phyloP scores from a whole-genome alignment of 768 basidiomycete species.

The Phaeotremella skinneri region DNA sequence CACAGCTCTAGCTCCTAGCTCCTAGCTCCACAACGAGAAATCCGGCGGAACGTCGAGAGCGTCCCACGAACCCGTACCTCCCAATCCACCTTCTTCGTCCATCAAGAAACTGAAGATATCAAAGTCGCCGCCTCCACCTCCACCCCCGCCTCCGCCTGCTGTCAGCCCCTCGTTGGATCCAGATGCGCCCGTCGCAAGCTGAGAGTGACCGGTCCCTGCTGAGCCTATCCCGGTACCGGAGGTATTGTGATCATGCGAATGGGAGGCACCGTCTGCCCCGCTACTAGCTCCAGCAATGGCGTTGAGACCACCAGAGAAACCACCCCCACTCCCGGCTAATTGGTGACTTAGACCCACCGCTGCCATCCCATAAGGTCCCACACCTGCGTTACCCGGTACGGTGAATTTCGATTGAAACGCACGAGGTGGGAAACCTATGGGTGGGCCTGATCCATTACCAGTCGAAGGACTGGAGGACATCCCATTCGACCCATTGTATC shows the following conservation, averaged over 20 bases:
- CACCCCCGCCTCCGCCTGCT: constrained; percentile 9
- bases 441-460: neutral
- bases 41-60: constrained; percentile 19
- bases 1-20: no score
- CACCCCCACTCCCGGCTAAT: neutral
- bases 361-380: constrained; percentile 28
- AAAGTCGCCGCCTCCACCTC: constrained; percentile 23
- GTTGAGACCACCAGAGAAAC: neutral
- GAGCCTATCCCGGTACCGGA: neutral
- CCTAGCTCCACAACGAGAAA: constrained; percentile 18
- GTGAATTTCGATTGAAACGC: constrained; percentile 13
- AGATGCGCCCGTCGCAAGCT: neutral
- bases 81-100: constrained; percentile 43
- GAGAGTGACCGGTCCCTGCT: constrained; percentile 3
- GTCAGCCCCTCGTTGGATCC: neutral
- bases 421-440: constrained; percentile 21
- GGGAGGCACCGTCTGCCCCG: neutral
- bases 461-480: neutral
- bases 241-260: neutral
- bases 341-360: constrained; percentile 9
- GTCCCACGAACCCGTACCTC: constrained; percentile 32
- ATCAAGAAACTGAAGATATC: constrained; percentile 46
- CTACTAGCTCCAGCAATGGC: neutral
- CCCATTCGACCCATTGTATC: constrained; percentile 1
- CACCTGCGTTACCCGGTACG: constrained; percentile 3